Evolutionary conservation across 352 stramenopile species (phyloP).

Genomic region (Phytophthora foliorum): DNA sequence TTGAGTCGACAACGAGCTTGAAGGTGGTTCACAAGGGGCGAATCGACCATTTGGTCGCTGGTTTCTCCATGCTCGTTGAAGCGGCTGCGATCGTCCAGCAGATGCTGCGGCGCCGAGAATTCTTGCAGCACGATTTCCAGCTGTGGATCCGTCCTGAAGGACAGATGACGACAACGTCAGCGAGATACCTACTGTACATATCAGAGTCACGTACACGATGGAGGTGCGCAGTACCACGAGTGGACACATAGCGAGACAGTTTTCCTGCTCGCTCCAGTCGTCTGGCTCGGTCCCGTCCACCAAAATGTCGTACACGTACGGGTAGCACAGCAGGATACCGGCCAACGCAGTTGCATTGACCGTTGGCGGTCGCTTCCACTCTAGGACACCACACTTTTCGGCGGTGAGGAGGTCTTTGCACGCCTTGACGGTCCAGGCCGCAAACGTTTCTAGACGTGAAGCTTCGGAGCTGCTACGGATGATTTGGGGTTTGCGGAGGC

Average conservation of each 20-base stretch:
- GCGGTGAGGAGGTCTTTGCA: constrained; percentile 33
- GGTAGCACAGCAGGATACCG: constrained; percentile 56
- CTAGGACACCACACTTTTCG: constrained; percentile 18
- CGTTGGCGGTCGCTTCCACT: constrained; percentile 15
- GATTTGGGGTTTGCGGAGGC: constrained; percentile 17
- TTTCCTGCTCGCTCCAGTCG: constrained; percentile 47
- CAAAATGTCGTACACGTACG: constrained; percentile 50
- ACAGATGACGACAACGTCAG: constrained; percentile 24
- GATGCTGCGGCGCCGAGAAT: constrained; percentile 62
- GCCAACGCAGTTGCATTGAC: constrained; percentile 47
- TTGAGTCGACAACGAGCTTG: constrained; percentile 20
- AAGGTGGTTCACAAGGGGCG: constrained; percentile 15
- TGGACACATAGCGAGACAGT: constrained; percentile 65
- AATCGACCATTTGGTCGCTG: background rate
- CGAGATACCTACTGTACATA: background rate
- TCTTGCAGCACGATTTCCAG: constrained; percentile 46
- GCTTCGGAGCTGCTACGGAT: constrained; percentile 3
- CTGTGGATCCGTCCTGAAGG: constrained; percentile 20
- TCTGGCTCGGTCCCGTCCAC: background rate
- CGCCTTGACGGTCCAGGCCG: constrained; percentile 16
- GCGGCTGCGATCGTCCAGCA: constrained; percentile 38
- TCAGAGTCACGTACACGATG: constrained; percentile 28
- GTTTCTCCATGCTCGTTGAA: constrained; percentile 13
- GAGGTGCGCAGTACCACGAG: constrained; percentile 45
- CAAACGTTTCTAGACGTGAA: constrained; percentile 17